These are phyloP conservation scores for Phaseolus lunatus DNA, from an alignment of 306 rosid species.

Conservation along the genomic window DNA sequence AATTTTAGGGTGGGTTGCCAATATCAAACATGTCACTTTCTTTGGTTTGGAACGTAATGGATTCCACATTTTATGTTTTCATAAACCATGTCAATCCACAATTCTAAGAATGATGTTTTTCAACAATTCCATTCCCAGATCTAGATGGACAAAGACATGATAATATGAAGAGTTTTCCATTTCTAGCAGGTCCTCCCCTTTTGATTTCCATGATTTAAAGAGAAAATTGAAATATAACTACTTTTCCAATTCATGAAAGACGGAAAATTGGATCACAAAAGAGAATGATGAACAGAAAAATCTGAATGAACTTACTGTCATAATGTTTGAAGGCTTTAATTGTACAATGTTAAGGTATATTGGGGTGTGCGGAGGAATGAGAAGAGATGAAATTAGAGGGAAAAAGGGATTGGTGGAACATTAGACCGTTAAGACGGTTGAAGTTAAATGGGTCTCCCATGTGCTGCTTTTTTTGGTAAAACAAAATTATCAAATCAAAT, in stretches of 20 bases:
- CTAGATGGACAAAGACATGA: not conserved
- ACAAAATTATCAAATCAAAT: no score
- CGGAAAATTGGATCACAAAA: not conserved
- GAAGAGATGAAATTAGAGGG: not conserved
- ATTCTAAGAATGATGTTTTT: slow-evolving; percentile 8
- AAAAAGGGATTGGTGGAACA: slow-evolving; percentile 10
- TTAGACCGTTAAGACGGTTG: slow-evolving; percentile 45
- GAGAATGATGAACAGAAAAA: not conserved
- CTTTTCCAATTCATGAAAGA: not conserved
- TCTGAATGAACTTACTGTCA: slow-evolving; percentile 33
- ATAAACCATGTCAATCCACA: not conserved
- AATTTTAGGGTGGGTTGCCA: not conserved
- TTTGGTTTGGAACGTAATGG: not conserved
- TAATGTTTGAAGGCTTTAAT: slow-evolving; percentile 9
- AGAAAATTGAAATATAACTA: not conserved
- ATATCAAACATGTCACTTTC: not conserved
- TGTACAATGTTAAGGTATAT: slow-evolving; percentile 14
- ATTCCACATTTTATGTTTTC: not conserved
- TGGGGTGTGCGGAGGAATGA: slow-evolving; percentile 24
- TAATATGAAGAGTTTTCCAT: not conserved
- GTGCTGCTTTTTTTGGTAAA: not conserved
- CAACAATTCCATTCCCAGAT: not conserved
- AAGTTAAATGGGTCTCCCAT: slow-evolving; percentile 48
- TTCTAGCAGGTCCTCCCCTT: not conserved
- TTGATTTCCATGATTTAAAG: not conserved